phyloP scores from a whole-genome alignment of 176 grass and related monocot species.

The Phoenix dactylifera region DNA sequence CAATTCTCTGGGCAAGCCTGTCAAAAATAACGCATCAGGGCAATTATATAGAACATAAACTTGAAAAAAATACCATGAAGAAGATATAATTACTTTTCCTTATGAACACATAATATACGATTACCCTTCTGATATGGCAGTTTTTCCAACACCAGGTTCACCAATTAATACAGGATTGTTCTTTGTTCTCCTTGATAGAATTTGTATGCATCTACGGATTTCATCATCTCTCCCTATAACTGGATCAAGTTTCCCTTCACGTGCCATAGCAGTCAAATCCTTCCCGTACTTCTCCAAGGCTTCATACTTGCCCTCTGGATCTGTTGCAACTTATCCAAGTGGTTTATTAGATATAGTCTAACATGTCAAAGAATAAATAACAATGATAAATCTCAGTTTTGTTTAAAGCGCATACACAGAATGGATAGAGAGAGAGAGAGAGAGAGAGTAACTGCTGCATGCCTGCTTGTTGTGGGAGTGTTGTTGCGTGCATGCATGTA shows the following conservation, averaged over 20 bases:
- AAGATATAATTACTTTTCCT: no score
- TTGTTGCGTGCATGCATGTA: no score
- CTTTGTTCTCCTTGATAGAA: conserved; percentile 93
- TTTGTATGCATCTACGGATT: conserved; percentile 97
- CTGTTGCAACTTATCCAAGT: conserved; percentile 29
- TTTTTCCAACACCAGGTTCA: conserved; percentile 99
- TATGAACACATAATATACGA: not conserved
- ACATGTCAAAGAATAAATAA: no score
- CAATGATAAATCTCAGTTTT: no score
- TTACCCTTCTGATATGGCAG: conserved; percentile 98
- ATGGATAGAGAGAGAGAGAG: no score
- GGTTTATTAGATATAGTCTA: not conserved
- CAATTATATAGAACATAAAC: no score
- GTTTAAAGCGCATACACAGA: no score
- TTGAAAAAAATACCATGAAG: no score
- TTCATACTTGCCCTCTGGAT: conserved; percentile 97
- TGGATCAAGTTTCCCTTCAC: conserved; percentile 94
- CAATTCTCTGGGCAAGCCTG: conserved; percentile 97
- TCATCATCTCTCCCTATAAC: conserved; percentile 99
- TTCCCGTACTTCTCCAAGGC: conserved; percentile 97
- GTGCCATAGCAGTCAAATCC: conserved; percentile 89
- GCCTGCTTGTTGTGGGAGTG: no score
- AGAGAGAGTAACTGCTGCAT: no score
- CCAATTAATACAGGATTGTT: conserved; percentile 98
- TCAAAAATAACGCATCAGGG: not conserved